Conservation (phyloP, 768 basidiomycete species). For the Suillus variegatus region DNA sequence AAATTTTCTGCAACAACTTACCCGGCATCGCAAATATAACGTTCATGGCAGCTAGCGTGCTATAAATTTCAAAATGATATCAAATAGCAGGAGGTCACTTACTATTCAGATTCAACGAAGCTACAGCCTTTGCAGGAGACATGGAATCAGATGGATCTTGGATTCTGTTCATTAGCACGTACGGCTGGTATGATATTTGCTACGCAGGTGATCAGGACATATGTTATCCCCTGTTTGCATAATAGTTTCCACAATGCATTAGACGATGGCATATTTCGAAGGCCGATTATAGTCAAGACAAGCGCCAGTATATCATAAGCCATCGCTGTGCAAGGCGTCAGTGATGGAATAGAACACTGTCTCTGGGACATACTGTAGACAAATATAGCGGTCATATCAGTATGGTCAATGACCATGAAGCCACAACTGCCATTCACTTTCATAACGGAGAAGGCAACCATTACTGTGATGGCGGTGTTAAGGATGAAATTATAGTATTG, state of each 20-base stretch:
- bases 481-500: background rate
- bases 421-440: background rate
- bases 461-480: background rate
- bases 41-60: background rate
- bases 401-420: background rate
- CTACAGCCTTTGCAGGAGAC: background rate
- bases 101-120: background rate
- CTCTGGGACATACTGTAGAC: background rate
- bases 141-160: background rate
- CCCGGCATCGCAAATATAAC: background rate
- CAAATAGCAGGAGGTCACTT: background rate
- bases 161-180: background rate
- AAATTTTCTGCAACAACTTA: background rate
- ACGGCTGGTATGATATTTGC: background rate
- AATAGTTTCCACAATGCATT: too few relatives aligned
- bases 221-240: slow-evolving; percentile 1
- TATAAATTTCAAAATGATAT: background rate
- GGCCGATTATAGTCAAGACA: too few relatives aligned
- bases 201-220: background rate
- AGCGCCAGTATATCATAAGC: too few relatives aligned
- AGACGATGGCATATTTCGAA: too few relatives aligned
- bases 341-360: too few relatives aligned
- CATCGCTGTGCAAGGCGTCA: background rate
- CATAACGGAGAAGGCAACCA: background rate
- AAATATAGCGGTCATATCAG: background rate